Base-by-base conservation (phyloP, 2,329 filamentous ascomycete species). In the Pseudocercospora eumusae region DNA sequence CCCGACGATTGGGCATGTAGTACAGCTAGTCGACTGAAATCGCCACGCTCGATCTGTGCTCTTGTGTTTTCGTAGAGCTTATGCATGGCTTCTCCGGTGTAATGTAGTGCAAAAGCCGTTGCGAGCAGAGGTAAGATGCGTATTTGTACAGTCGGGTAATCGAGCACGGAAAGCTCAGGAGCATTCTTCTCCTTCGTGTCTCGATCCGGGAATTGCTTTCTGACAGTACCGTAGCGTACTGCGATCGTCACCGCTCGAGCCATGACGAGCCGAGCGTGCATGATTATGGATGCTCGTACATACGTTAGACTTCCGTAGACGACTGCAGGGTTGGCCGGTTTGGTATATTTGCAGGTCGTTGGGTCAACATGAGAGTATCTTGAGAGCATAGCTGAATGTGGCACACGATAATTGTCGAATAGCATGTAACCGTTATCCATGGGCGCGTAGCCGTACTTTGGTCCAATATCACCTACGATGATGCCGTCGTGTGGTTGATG, bases 391-490 rank as follows among this genome's bases (percentile, higher is more conserved):
- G 80, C 80, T 40, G 76, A 78, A 69, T 81, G 79, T 11, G 80
- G 79, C 4, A 83, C 72, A 28, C 77, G 73, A 65, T 77, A 76
- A 45, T 80, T 73, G 61, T 83, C 71, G 71, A 83, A 83, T 4
- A 84, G 75, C 79, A 83, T 81, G 69, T 83, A 83, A 0, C 79
- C 81, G 60, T 83, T 83, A 62, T 83, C 80, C 81, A 82, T 73
- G 3, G 76, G 77, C 21, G 79, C 77, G 64, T 83, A 83, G 8
- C 81, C 82, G 67, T 83, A 83, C 61, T 83, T 84, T n/a, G 81
- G 80, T 2, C 82, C 82, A 65, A 84, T 83, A 63, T 84, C 81
- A n/a, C 81, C 81, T 15, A 84, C 79, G 2, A 79, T 77, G 57
- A 84, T 80, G 1, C 80, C 80, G 4, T 76, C 66, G 4, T 83